Percentiles rank a stretch among this genome's conserved stretches.
Conservation (phyloP, 345 rosid genomes). For the Moringa oleifera region DNA sequence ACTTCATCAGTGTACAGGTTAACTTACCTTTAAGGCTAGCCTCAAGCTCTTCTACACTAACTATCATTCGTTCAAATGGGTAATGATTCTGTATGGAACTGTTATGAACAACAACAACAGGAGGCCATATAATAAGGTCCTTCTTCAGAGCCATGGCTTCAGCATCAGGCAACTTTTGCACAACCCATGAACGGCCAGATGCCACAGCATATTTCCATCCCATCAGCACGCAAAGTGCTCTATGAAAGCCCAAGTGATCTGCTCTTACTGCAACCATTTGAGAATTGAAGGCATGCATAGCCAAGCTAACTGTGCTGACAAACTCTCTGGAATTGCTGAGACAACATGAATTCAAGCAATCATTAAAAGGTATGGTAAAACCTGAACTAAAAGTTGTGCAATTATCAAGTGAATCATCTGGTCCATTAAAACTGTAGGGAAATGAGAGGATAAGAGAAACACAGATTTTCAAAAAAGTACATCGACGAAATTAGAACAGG, state of each 20-base stretch:
- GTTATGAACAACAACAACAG: slow-evolving; percentile 39
- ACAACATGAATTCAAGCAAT: slow-evolving; percentile 10
- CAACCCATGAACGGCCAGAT: slow-evolving; percentile 25
- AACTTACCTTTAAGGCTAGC: slow-evolving; percentile 35
- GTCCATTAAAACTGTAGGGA: not conserved
- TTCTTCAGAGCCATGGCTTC: slow-evolving; percentile 38
- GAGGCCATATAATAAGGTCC: slow-evolving; percentile 58
- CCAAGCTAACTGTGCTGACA: slow-evolving; percentile 32
- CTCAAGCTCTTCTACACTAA: slow-evolving; percentile 27
- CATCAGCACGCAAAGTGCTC: slow-evolving; percentile 46
- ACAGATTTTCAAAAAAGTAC: not conserved
- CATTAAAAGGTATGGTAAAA: not conserved
- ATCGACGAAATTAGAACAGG: too few relatives aligned
- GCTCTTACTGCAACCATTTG: slow-evolving; percentile 24
- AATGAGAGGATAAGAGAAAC: not conserved
- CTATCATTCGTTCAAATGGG: slow-evolving; percentile 23
- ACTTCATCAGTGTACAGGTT: not conserved
- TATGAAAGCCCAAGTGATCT: slow-evolving; percentile 53
- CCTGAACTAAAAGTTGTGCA: not conserved
- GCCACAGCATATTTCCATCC: slow-evolving; percentile 34
- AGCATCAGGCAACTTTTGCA: slow-evolving; percentile 20
- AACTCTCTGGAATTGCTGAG: slow-evolving; percentile 37
- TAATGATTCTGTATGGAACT: slow-evolving; percentile 31
- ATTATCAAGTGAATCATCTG: slow-evolving; percentile 1
- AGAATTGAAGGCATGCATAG: slow-evolving; percentile 31